phyloP scores from a whole-genome alignment of 2,329 filamentous ascomycete genomes.

The Neofusicoccum sp. region DNA sequence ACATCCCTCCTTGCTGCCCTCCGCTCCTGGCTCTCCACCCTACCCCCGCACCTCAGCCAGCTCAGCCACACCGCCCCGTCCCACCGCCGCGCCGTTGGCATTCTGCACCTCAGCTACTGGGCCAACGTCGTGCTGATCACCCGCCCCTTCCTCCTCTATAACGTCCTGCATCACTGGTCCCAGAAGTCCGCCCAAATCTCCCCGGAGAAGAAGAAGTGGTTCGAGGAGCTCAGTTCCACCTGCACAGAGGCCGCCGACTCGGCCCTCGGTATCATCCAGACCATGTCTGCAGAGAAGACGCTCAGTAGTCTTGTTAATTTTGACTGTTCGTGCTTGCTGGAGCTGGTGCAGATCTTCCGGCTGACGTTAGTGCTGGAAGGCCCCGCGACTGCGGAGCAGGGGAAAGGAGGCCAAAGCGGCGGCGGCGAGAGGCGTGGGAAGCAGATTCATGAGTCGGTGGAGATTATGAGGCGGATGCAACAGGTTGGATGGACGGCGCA shows the following conservation, averaged over 20 bases:
- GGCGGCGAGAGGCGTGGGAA: neutral
- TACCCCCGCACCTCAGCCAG: slow-evolving; percentile 34
- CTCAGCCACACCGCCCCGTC: slow-evolving; percentile 32
- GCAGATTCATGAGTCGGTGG: slow-evolving; percentile 30
- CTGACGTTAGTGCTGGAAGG: slow-evolving; percentile 27
- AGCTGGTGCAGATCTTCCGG: slow-evolving; percentile 36
- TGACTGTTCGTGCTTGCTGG: slow-evolving; percentile 35
- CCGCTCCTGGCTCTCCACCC: slow-evolving; percentile 33
- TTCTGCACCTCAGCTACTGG: slow-evolving; percentile 38
- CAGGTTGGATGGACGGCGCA: slow-evolving; percentile 36
- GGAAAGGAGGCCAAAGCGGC: too few relatives aligned
- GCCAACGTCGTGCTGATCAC: slow-evolving; percentile 34
- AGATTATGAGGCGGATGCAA: slow-evolving; percentile 29
- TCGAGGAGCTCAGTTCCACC: neutral
- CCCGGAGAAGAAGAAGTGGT: slow-evolving; percentile 20
- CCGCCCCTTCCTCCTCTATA: slow-evolving; percentile 35
- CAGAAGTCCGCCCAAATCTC: slow-evolving; percentile 29
- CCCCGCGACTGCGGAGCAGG: neutral
- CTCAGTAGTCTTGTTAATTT: slow-evolving; percentile 35
- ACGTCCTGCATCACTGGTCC: slow-evolving; percentile 30
- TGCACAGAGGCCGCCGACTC: slow-evolving; percentile 23
- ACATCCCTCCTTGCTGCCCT: slow-evolving; percentile 32
- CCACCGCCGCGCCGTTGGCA: slow-evolving; percentile 34
- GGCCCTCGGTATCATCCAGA: slow-evolving; percentile 28
- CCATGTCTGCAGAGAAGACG: slow-evolving; percentile 28